Base-by-base conservation (phyloP, 2,329 filamentous ascomycete species). In the Monilinia laxa region DNA sequence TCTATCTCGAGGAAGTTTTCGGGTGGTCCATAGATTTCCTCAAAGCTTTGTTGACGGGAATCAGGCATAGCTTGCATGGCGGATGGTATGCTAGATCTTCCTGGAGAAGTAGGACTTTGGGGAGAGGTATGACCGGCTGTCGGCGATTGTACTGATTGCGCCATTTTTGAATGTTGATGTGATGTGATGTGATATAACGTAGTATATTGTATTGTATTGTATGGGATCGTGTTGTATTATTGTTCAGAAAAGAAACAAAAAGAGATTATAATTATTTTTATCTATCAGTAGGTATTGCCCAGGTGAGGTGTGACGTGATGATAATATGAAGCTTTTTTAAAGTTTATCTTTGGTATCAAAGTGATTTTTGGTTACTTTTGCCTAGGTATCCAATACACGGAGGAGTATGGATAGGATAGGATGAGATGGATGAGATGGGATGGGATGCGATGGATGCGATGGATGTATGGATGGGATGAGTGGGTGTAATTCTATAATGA, bases 1-100 rank as follows among this genome's bases (percentile, higher is more conserved):
- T 99, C 95, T 71, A 99, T 97, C 83, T 99, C 95, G 65, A 99
- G 86, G 78, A 98, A 97, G 83, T 99, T 99, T 84, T 99, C 95
- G 7, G 95, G 95, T 58, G 94, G 92, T 18, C 93, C 95, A 80
- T 99, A 99, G 78, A 98, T 97, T 84, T 99, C 95, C 81, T 99
- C 95, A 77, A 97, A 98, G 77, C 90, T 95, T 83, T 99, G 95
- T 80, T 91, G 88, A 75, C 93, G 91, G 73, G 90, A 87, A 76
- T 89, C 87, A 58, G 87, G 87, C 81, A 89, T 86, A 70, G 86
- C 84, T 79, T 87, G 85, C 82, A 89, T 83, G 75, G 64, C 72
- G 67, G 64, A 65, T 45, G 64, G 55, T 38, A 65, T 38, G 42
- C 53, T 65, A n/a, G 63, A 65, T 40, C 64, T 42, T 20, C 35